Evolutionary conservation across 495 filamentous ascomycete species (phyloP).

Genomic region (Corynascus novoguineensis): DNA sequence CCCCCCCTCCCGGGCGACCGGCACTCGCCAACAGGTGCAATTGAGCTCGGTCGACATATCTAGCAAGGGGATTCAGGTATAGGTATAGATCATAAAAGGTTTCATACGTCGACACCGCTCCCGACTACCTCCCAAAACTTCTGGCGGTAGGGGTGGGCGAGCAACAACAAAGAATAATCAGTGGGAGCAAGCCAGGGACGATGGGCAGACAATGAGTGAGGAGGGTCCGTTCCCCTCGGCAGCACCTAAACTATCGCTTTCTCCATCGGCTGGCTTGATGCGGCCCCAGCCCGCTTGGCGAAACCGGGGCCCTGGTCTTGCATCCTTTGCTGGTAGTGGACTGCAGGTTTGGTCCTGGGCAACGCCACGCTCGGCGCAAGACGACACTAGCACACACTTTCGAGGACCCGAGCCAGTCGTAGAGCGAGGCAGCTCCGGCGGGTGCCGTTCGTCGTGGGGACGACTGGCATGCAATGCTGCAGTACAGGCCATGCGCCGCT

Average conservation of each 20-base stretch:
- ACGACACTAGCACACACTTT: constrained; percentile 7
- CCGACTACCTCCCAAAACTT: too few species aligned
- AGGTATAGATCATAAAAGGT: too few species aligned
- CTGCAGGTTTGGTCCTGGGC: constrained; percentile 18
- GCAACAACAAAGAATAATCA: too few species aligned
- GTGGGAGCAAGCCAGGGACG: too few species aligned
- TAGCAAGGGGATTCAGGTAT: too few species aligned
- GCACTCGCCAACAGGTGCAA: background rate
- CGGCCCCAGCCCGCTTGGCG: constrained; percentile 20
- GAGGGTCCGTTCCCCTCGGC: background rate
- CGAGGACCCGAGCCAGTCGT: constrained; percentile 2
- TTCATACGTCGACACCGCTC: too few species aligned
- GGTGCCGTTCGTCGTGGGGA: constrained; percentile 12
- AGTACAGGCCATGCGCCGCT: constrained; percentile 12
- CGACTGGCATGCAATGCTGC: constrained; percentile 12
- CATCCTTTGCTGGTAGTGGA: too few species aligned
- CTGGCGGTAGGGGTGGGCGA: too few species aligned
- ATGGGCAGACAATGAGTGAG: background rate
- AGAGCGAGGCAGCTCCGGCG: constrained; percentile 13
- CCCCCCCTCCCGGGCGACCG: background rate
- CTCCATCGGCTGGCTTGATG: constrained; percentile 5
- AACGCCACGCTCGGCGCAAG: constrained; percentile 24
- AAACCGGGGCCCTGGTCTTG: constrained; percentile 8
- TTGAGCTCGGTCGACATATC: too few species aligned
- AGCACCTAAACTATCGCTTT: background rate